phyloP scores from a whole-genome alignment of 345 rosid genomes.

The Passiflora organensis region DNA sequence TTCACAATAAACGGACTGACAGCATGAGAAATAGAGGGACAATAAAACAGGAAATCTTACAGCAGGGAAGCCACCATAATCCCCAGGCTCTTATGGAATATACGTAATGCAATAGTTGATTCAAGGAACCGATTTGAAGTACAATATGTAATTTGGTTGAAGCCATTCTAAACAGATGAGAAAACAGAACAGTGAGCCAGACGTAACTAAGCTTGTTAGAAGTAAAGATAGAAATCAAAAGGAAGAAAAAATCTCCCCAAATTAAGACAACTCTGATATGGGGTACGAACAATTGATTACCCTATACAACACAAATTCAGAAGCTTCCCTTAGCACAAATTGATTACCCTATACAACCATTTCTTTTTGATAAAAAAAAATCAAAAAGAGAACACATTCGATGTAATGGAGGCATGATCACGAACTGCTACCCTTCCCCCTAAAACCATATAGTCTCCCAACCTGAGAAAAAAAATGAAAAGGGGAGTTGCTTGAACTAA shows the following conservation, averaged over 20 bases:
- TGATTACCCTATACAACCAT: too few species aligned
- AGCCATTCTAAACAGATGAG: too few species aligned
- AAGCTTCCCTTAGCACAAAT: too few species aligned
- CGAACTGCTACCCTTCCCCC: slow-evolving; percentile 71
- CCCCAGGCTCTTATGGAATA: slow-evolving; percentile 54
- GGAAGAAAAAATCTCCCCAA: too few species aligned
- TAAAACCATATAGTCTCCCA: slow-evolving; percentile 66
- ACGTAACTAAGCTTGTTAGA: not conserved
- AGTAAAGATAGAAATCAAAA: not conserved
- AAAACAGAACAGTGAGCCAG: too few species aligned
- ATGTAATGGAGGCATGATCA: slow-evolving; percentile 61
- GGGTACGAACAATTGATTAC: too few species aligned
- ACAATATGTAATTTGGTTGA: too few species aligned
- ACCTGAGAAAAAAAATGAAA: slow-evolving; percentile 26
- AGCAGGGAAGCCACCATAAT: slow-evolving; percentile 87
- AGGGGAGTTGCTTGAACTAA: not conserved
- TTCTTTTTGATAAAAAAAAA: not conserved
- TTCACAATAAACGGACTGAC: not conserved
- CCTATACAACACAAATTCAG: too few species aligned
- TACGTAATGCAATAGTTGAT: not conserved
- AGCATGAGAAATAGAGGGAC: not conserved
- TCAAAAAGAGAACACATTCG: slow-evolving; percentile 48
- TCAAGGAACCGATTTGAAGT: not conserved
- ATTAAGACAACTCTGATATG: too few species aligned
- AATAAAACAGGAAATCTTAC: slow-evolving; percentile 28